Evolutionary conservation across 106 monocot genomes (phyloP).

Genomic region (Gastrodia elata): DNA sequence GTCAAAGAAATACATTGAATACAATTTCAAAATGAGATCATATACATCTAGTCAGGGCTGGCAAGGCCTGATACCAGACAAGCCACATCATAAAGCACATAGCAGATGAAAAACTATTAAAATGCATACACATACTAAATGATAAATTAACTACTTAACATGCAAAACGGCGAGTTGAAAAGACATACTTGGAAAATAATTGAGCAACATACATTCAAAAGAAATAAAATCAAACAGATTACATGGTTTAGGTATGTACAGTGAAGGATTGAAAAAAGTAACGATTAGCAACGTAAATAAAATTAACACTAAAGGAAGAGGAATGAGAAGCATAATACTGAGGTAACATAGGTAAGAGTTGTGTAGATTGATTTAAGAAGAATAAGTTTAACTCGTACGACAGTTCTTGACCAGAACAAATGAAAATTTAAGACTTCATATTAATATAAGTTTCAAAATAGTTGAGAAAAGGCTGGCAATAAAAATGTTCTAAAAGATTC

Average conservation of each 20-base stretch:
- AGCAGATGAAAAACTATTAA: background rate
- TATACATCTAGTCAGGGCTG: background rate
- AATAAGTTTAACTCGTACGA: background rate
- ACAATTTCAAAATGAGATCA: background rate
- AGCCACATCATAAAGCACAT: background rate
- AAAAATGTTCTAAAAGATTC: background rate
- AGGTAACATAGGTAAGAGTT: background rate
- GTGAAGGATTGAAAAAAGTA: background rate
- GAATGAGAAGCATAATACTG: background rate
- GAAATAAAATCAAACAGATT: background rate
- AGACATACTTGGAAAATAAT: too few species aligned
- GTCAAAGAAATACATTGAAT: background rate
- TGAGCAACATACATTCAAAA: too few species aligned
- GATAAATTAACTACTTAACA: background rate
- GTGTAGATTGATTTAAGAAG: background rate
- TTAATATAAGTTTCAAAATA: background rate
- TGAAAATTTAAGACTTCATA: background rate
- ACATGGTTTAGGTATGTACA: background rate
- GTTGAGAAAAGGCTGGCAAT: background rate
- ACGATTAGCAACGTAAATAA: background rate
- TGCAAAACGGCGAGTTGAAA: background rate
- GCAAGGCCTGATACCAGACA: background rate
- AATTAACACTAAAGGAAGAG: background rate
- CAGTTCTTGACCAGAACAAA: background rate
- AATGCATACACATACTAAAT: background rate